A percentile compares a stretch with the other conserved stretches of the same genome.
phyloP scores from a whole-genome alignment of 179 eudicot species.

The Corrigiola litoralis region DNA sequence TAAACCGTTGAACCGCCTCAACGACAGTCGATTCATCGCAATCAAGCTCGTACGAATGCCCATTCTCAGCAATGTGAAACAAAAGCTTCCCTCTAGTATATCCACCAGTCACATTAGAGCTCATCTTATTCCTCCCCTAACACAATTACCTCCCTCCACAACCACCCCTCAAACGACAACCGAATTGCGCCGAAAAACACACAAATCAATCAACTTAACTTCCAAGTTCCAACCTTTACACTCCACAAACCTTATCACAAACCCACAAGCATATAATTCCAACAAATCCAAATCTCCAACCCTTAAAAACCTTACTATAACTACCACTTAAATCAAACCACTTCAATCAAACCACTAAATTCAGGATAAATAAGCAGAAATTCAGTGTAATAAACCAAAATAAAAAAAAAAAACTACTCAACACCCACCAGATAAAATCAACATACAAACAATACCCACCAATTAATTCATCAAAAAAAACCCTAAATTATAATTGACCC shows the following conservation, averaged over 20 bases:
- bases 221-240: no score
- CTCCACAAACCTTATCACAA: no score
- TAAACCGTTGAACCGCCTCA: constrained; percentile 55
- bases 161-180: background rate
- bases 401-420: background rate
- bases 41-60: constrained; percentile 67
- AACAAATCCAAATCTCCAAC: no score
- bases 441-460: constrained; percentile 11
- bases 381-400: constrained; percentile 7
- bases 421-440: constrained; percentile 24
- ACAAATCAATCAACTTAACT: background rate
- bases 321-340: no score
- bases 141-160: background rate
- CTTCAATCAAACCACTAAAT: background rate
- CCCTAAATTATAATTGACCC: constrained; percentile 21
- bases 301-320: no score
- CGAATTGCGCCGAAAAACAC: background rate
- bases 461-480: constrained; percentile 17
- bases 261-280: no score
- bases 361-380: constrained; percentile 2
- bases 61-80: constrained; percentile 89
- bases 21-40: constrained; percentile 72
- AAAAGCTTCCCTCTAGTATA: constrained; percentile 55
- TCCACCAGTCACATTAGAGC: constrained; percentile 47
- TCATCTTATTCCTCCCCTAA: constrained; percentile 38